Base-by-base conservation (phyloP, 176 grass and related monocot genomes). In the Leersia perrieri region DNA sequence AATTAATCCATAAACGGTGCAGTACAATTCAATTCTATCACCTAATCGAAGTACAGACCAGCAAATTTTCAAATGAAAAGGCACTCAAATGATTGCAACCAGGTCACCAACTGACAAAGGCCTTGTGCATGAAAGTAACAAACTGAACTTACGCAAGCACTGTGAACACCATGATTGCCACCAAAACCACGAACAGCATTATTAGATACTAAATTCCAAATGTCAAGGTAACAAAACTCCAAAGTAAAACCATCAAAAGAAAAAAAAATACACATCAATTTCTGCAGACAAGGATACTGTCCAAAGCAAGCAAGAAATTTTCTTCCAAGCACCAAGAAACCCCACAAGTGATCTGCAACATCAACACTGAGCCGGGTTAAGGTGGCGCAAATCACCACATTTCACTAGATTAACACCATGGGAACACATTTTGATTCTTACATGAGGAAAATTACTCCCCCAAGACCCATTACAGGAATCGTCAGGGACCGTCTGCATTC, bases 301-400 rank as follows among this genome's bases (percentile, higher is more conserved):
- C 96, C 96, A 98, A 26, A 98, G 88, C 72, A 98, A 87, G 64
- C 91, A 80, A 8, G 87, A 45, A 60, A 95, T 74, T 78, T 93
- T 91, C 84, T 93, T 98, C 88, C 92, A 95, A 68, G 96, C 92
- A 73, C 96, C 96, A 33, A 95, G 82, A 72, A 98, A 98, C 60
- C 96, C 96, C 5, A 93, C 75, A 3, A 98, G 88, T n/a, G 92
- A 98, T 86, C 96, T 98, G 90, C 74, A 84, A 76, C 23, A 77
- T 93, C 0, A 22, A 22, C 45, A 79, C 35, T 29, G 30, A 47
- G 8, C 29, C 55, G 47, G 78, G 10, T 88, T 67, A 68, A 29
- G 25, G 11, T 1, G 13, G 40, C 9, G 33, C 66, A 68, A 32
- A 72, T 25, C 20, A 49, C 60, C 9, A 42, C 16, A 55, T 4